Conservation (phyloP, 2,329 filamentous ascomycete species). For the Exophiala spinifera region DNA sequence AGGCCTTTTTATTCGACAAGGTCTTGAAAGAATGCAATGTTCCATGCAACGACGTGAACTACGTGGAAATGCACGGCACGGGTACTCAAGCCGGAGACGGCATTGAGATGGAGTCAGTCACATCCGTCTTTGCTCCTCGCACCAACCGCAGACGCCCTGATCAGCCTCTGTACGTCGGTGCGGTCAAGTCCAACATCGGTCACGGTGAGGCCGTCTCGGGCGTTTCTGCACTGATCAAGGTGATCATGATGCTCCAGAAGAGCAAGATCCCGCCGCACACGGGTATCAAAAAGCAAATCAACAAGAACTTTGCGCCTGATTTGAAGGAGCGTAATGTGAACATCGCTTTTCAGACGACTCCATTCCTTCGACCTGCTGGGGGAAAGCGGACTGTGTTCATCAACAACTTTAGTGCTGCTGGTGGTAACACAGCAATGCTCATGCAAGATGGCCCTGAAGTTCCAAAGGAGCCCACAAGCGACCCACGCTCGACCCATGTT, state of each 20-base stretch:
- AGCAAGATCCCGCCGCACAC: conserved; percentile 62
- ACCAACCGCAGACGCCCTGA: conserved; percentile 31
- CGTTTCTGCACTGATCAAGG: conserved; percentile 53
- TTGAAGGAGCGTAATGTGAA: conserved; percentile 35
- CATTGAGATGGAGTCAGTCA: conserved; percentile 38
- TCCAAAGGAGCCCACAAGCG: conserved; percentile 35
- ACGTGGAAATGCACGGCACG: conserved; percentile 43
- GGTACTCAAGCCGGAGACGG: conserved; percentile 43
- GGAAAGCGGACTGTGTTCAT: conserved; percentile 44
- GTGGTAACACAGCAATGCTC: conserved; percentile 67
- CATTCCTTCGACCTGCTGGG: conserved; percentile 32
- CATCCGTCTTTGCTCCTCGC: conserved; percentile 36
- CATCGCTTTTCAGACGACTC: conserved; percentile 45
- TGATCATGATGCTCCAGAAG: conserved; percentile 63
- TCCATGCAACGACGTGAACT: conserved; percentile 37
- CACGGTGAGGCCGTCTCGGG: conserved; percentile 45
- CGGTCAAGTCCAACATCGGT: conserved; percentile 41
- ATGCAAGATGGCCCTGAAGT: conserved; percentile 58
- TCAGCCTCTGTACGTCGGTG: conserved; percentile 35
- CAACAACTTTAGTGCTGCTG: conserved; percentile 70
- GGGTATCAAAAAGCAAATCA: conserved; percentile 58
- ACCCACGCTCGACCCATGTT: conserved; percentile 58
- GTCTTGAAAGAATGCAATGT: conserved; percentile 39
- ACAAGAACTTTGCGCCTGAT: conserved; percentile 36
- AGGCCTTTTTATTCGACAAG: conserved; percentile 37